Conservation (phyloP, 805 yeast species). For the Candida ipomoeae region DNA sequence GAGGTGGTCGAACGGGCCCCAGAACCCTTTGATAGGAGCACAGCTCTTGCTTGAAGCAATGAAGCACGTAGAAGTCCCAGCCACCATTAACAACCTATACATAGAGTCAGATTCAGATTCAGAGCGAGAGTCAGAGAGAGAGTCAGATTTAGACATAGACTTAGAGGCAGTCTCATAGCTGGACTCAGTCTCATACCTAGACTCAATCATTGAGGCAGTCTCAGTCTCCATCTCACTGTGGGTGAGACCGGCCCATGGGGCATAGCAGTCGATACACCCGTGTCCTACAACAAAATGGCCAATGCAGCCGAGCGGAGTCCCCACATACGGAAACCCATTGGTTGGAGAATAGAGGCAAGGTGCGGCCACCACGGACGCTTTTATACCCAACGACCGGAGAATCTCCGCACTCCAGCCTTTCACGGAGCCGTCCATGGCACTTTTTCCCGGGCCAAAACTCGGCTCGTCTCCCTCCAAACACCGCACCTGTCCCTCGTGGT, state of each 20-base stretch:
- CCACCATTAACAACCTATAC: slow-evolving; percentile 43
- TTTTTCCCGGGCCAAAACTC: slow-evolving; percentile 10
- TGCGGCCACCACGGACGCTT: slow-evolving; percentile 7
- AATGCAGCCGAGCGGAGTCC: slow-evolving; percentile 19
- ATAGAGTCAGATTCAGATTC: no score
- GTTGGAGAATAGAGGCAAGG: not conserved
- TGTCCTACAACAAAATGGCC: slow-evolving; percentile 26
- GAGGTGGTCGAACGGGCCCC: slow-evolving; percentile 56
- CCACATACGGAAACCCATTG: slow-evolving; percentile 10
- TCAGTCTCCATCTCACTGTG: no score
- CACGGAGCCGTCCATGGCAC: slow-evolving; percentile 54
- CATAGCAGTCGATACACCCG: slow-evolving; percentile 60
- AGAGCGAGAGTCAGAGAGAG: no score
- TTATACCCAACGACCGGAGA: slow-evolving; percentile 21
- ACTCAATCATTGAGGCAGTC: no score
- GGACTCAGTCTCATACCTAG: no score
- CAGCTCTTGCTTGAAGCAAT: slow-evolving; percentile 24
- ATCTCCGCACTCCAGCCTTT: slow-evolving; percentile 46
- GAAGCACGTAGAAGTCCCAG: slow-evolving; percentile 62
- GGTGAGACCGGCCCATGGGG: slow-evolving; percentile 32
- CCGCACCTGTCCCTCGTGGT: slow-evolving; percentile 14
- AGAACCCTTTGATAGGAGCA: slow-evolving; percentile 41
- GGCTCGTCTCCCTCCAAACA: slow-evolving; percentile 11
- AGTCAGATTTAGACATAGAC: no score
- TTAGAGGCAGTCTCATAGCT: no score